Percentiles rank a stretch among this genome's conserved stretches.
These are phyloP conservation scores for Calcarisporium arbuscula DNA, from an alignment of 2,329 filamentous ascomycete species.

Conservation along the genomic window DNA sequence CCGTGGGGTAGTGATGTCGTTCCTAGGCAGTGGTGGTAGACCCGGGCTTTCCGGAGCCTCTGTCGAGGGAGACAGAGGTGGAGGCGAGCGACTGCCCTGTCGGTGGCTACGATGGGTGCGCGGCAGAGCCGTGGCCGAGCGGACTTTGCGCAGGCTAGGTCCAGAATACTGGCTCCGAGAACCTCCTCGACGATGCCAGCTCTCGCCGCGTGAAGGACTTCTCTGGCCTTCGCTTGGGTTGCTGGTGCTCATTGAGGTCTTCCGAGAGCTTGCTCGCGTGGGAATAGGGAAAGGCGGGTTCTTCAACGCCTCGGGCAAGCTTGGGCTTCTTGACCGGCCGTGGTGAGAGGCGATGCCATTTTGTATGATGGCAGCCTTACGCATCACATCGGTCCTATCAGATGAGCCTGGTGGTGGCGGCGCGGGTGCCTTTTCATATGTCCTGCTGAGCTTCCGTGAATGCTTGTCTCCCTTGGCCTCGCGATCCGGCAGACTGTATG, in stretches of 20 bases:
- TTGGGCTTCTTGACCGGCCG: conserved; percentile 59
- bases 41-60: conserved; percentile 63
- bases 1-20: conserved; percentile 61
- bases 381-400: conserved; percentile 56
- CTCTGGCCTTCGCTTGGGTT: conserved; percentile 63
- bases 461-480: conserved; percentile 17
- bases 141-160: conserved; percentile 71
- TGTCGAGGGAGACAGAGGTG: conserved; percentile 61
- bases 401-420: conserved; percentile 22
- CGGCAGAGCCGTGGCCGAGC: conserved; percentile 72
- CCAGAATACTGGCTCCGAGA: conserved; percentile 44
- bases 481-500: conserved; percentile 30
- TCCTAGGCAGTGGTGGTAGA: conserved; percentile 66
- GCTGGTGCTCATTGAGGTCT: conserved; percentile 60
- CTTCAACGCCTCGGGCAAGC: conserved; percentile 49
- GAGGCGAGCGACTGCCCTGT: conserved; percentile 53
- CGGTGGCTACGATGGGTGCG: conserved; percentile 44
- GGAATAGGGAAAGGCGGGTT: conserved; percentile 90
- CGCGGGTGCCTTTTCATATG: conserved; percentile 32
- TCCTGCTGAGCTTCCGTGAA: conserved; percentile 25
- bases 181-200: conserved; percentile 47
- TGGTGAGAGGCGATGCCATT: conserved; percentile 68
- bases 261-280: conserved; percentile 77
- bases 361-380: conserved; percentile 73
- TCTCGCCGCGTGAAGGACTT: conserved; percentile 64